phyloP scores from a whole-genome alignment of 2,329 filamentous ascomycete species.

The Talaromyces sp. region DNA sequence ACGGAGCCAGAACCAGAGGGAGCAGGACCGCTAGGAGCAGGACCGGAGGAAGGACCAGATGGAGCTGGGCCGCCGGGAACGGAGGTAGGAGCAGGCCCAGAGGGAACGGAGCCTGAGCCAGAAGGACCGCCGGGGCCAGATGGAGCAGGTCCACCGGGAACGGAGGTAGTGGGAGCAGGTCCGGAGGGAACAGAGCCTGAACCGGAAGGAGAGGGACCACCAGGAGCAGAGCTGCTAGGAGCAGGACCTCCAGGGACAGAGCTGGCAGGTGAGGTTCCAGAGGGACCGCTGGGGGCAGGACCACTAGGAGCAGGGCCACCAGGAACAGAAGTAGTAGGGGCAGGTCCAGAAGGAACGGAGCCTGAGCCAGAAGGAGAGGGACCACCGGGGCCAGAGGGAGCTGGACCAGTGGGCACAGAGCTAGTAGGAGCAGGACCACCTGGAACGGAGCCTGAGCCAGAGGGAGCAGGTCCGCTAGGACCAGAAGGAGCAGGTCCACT shows the following conservation, averaged over 20 bases:
- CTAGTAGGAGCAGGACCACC: not conserved
- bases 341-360: conserved; percentile 11
- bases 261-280: too few species aligned
- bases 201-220: too few species aligned
- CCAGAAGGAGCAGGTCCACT: conserved; percentile 2
- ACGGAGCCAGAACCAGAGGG: conserved; percentile 7
- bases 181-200: not conserved
- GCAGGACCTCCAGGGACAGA: not conserved
- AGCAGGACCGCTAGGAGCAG: conserved; percentile 3
- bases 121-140: conserved; percentile 7
- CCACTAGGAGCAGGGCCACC: too few species aligned
- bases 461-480: not conserved
- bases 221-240: not conserved
- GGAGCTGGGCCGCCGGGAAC: conserved; percentile 10
- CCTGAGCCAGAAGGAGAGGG: conserved; percentile 12
- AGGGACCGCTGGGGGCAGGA: conserved; percentile 2
- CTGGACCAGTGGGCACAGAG: not conserved
- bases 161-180: not conserved
- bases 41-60: conserved; percentile 13
- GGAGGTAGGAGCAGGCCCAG: conserved; percentile 9
- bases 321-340: not conserved
- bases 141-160: not conserved
- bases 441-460: conserved; percentile 3
- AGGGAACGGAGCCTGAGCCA: conserved; percentile 12
- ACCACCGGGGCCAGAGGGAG: not conserved